phyloP scores from a whole-genome alignment of 192 early-diverging fungal species.

The Coemansia aciculifera region DNA sequence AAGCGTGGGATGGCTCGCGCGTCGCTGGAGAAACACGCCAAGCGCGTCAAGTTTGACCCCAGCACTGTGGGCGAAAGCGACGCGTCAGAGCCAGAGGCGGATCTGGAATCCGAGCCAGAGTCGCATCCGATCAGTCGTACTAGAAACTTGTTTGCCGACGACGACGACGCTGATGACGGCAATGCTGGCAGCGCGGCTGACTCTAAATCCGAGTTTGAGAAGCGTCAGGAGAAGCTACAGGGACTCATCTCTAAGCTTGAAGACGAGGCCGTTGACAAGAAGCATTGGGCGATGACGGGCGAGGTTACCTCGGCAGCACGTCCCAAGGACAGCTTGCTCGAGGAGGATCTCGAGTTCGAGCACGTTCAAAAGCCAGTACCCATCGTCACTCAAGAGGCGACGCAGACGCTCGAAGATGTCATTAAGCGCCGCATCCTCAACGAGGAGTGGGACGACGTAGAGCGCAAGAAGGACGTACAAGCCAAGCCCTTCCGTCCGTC shows the following conservation, averaged over 20 bases:
- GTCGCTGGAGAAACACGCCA: constrained; percentile 35
- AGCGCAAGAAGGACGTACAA: constrained; percentile 79
- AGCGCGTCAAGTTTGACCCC: constrained; percentile 53
- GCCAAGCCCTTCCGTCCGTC: constrained; percentile 71
- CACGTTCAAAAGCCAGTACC: constrained; percentile 90
- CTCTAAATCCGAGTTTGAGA: constrained; percentile 75
- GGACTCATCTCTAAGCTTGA: constrained; percentile 82
- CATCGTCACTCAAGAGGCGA: constrained; percentile 89
- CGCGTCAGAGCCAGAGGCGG: constrained; percentile 35
- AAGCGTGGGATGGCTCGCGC: constrained; percentile 50
- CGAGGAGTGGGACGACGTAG: constrained; percentile 90
- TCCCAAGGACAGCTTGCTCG: constrained; percentile 90
- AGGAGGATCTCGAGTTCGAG: constrained; percentile 92
- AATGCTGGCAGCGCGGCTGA: constrained; percentile 5
- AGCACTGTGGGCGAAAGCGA: constrained; percentile 38
- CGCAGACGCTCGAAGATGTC: constrained; percentile 84
- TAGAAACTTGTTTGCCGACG: constrained; percentile 34
- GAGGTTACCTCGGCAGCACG: constrained; percentile 79
- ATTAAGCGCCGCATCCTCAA: constrained; percentile 93
- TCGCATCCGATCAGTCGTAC: not conserved
- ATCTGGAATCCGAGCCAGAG: constrained; percentile 11
- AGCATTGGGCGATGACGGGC: constrained; percentile 89
- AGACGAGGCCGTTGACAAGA: constrained; percentile 75
- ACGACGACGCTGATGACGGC: constrained; percentile 14
- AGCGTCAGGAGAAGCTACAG: constrained; percentile 67